phyloP scores from a whole-genome alignment of 2,329 filamentous ascomycete genomes.

The Aspergillus sp. region DNA sequence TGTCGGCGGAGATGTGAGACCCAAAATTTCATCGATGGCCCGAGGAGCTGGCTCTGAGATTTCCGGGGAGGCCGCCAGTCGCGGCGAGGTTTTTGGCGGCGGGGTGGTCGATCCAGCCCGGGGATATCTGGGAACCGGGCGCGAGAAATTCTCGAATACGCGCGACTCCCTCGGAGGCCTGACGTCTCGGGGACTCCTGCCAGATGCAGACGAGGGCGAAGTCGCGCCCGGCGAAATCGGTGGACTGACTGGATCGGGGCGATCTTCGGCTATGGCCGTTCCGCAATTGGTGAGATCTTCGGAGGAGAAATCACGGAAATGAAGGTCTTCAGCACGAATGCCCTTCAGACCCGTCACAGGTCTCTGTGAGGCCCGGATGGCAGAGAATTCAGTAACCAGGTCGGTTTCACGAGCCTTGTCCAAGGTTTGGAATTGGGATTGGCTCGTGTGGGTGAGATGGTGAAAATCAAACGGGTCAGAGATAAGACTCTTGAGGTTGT shows the following conservation, averaged over 20 bases:
- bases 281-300: conserved; percentile 28
- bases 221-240: conserved; percentile 28
- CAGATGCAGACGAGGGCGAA: conserved; percentile 12
- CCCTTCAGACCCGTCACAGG: conserved; percentile 52
- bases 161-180: conserved; percentile 35
- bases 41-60: conserved; percentile 36
- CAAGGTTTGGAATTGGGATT: conserved; percentile 53
- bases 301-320: conserved; percentile 35
- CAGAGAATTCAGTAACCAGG: conserved; percentile 54
- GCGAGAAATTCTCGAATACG: conserved; percentile 55
- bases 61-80: conserved; percentile 27
- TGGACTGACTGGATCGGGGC: conserved; percentile 26
- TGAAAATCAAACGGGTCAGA: conserved; percentile 66
- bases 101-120: conserved; percentile 41
- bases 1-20: conserved; percentile 29
- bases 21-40: conserved; percentile 43
- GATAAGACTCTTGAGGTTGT: conserved; percentile 51
- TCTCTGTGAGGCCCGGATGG: conserved; percentile 53
- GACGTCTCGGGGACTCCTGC: conserved; percentile 24
- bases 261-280: conserved; percentile 24
- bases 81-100: conserved; percentile 38
- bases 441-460: conserved; percentile 61
- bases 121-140: conserved; percentile 47
- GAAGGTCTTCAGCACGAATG: conserved; percentile 52
- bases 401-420: conserved; percentile 53